Evolutionary conservation across 495 filamentous ascomycete genomes (phyloP).

Genomic region (Collariella sp.): DNA sequence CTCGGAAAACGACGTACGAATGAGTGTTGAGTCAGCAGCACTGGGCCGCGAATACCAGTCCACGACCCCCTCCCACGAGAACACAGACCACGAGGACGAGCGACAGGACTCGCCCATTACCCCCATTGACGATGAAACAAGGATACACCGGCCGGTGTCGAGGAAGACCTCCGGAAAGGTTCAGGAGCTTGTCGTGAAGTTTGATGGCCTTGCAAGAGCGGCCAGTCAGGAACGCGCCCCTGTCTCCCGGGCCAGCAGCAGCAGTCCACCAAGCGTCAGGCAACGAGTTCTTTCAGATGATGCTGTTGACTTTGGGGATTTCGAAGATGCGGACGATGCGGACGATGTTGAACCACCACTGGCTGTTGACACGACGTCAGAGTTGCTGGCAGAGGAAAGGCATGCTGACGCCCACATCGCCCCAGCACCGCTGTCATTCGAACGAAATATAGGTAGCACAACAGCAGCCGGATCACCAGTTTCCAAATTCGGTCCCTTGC

Average conservation of each 20-base stretch:
- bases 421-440: background rate
- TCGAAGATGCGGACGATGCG: constrained; percentile 43
- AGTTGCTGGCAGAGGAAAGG: background rate
- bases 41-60: constrained; percentile 22
- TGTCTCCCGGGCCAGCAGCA: constrained; percentile 11
- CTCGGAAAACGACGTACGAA: constrained; percentile 2
- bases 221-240: constrained; percentile 26
- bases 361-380: background rate
- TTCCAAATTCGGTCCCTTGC: constrained; percentile 26
- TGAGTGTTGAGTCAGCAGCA: constrained; percentile 13
- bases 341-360: constrained; percentile 22
- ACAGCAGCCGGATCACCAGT: background rate
- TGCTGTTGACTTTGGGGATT: constrained; percentile 44
- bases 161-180: constrained; percentile 34
- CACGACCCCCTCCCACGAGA: constrained; percentile 34
- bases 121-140: constrained; percentile 45
- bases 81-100: constrained; percentile 32
- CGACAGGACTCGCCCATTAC: constrained; percentile 44
- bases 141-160: constrained; percentile 18
- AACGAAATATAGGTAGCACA: background rate
- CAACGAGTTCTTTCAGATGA: constrained; percentile 20
- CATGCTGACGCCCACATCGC: background rate
- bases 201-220: constrained; percentile 36
- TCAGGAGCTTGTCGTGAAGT: constrained; percentile 41
- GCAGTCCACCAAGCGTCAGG: constrained; percentile 1